phyloP scores from a whole-genome alignment of 345 rosid species.

The Schrenkiella parvula region DNA sequence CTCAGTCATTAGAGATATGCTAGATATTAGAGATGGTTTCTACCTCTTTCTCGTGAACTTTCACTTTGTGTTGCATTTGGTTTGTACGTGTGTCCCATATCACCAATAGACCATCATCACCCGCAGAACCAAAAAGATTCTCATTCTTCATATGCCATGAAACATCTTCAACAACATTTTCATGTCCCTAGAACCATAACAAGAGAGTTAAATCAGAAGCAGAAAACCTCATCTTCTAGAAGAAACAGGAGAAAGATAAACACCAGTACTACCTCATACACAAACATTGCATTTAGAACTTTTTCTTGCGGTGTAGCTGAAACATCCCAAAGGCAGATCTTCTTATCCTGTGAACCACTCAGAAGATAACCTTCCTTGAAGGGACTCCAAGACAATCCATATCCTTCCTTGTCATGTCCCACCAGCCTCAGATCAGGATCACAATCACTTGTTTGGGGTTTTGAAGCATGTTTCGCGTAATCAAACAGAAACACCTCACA shows the following conservation, averaged over 20 bases:
- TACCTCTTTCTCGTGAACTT: constrained; percentile 90
- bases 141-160: constrained; percentile 90
- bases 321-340: constrained; percentile 88
- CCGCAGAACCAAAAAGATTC: constrained; percentile 75
- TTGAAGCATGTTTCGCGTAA: constrained; percentile 48
- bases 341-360: constrained; percentile 85
- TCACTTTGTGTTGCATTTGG: constrained; percentile 55
- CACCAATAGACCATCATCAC: constrained; percentile 79
- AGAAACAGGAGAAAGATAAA: not conserved
- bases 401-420: constrained; percentile 93
- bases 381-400: constrained; percentile 91
- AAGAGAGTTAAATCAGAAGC: not conserved
- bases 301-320: constrained; percentile 52
- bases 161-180: constrained; percentile 72
- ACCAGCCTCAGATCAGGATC: constrained; percentile 79
- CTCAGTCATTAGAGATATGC: not conserved
- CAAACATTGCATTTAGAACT: constrained; percentile 57
- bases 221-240: not conserved
- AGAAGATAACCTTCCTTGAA: constrained; percentile 78
- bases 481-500: constrained; percentile 79
- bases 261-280: constrained; percentile 53
- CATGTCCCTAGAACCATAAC: constrained; percentile 55
- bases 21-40: not conserved
- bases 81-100: constrained; percentile 87
- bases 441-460: constrained; percentile 41